Evolutionary conservation across 345 rosid genomes (phyloP).

Genomic region (Ailanthus altissimus): DNA sequence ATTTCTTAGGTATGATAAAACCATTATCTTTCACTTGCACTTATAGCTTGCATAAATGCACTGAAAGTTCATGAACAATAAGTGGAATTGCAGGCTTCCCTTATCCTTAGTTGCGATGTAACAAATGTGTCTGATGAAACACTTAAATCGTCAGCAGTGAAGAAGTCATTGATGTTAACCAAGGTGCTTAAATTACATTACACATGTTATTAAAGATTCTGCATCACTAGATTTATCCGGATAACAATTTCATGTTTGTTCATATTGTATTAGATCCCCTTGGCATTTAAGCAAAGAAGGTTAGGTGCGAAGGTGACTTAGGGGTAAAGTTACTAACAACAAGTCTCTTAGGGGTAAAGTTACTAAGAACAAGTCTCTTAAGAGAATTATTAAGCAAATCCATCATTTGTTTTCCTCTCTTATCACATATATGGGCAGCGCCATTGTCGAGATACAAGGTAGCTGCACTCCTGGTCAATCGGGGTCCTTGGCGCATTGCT

Average conservation of each 20-base stretch:
- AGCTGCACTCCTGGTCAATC: constrained; percentile 58
- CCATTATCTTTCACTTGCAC: not conserved
- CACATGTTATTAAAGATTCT: not conserved
- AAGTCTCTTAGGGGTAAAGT: constrained; percentile 42
- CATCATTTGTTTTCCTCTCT: not conserved
- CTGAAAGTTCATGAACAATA: not conserved
- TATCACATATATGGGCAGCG: constrained; percentile 66
- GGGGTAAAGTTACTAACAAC: constrained; percentile 46
- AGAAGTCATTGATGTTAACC: constrained; percentile 80
- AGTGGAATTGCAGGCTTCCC: constrained; percentile 52
- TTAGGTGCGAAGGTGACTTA: constrained; percentile 49
- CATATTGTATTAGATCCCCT: constrained; percentile 48
- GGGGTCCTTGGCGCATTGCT: constrained; percentile 33
- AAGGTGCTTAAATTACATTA: constrained; percentile 43
- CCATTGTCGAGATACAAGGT: constrained; percentile 54
- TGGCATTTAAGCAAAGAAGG: constrained; percentile 84
- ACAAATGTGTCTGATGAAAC: constrained; percentile 61
- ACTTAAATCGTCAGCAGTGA: constrained; percentile 53
- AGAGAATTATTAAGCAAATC: not conserved
- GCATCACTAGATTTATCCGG: not conserved
- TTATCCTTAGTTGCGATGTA: constrained; percentile 81
- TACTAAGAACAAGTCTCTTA: not conserved
- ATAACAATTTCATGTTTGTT: constrained; percentile 4
- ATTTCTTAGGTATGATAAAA: constrained; percentile 64
- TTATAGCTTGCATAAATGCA: not conserved